Percentiles rank a stretch among this genome's conserved stretches.
phyloP scores from a whole-genome alignment of 176 grass and related monocot genomes.

The Dactylis glomerata region DNA sequence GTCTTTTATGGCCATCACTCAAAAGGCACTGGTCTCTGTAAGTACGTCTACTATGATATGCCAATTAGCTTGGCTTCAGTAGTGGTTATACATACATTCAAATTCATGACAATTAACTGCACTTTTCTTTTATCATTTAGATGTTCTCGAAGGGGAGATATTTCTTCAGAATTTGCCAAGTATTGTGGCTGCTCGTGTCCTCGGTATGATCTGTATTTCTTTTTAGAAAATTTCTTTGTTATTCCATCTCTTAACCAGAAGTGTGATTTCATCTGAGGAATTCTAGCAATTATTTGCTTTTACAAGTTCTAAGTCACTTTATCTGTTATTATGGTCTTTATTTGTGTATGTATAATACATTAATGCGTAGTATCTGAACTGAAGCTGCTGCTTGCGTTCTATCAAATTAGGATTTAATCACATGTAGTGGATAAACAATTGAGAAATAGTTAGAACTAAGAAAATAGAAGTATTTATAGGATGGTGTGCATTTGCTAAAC shows the following conservation, averaged over 20 bases:
- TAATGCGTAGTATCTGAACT: not conserved
- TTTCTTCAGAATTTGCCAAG: constrained; percentile 99
- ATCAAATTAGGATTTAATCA: constrained; percentile 2
- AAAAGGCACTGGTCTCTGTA: not conserved
- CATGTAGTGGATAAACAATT: not conserved
- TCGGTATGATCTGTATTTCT: constrained; percentile 54
- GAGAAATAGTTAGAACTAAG: not conserved
- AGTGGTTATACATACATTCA: constrained; percentile 12
- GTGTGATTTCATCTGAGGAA: not conserved
- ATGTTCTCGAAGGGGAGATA: constrained; percentile 97
- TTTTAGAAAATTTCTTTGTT: not conserved
- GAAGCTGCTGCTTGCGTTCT: not conserved
- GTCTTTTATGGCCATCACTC: not conserved
- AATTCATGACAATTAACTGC: constrained; percentile 19
- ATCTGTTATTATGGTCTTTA: constrained; percentile 13
- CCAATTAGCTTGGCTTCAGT: not conserved
- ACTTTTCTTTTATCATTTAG: constrained; percentile 35
- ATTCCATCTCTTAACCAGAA: not conserved
- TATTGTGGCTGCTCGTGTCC: constrained; percentile 72
- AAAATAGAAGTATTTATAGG: not conserved
- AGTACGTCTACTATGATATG: not conserved
- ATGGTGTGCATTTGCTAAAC: not conserved
- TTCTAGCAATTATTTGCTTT: not conserved
- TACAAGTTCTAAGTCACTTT: not conserved
- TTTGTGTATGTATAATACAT: not conserved